A percentile compares a stretch with the other conserved stretches of the same genome.
These are phyloP conservation scores for Yamadazyma kanchanaburiensis DNA, from an alignment of 1,139 yeast species.

Conservation along the genomic window DNA sequence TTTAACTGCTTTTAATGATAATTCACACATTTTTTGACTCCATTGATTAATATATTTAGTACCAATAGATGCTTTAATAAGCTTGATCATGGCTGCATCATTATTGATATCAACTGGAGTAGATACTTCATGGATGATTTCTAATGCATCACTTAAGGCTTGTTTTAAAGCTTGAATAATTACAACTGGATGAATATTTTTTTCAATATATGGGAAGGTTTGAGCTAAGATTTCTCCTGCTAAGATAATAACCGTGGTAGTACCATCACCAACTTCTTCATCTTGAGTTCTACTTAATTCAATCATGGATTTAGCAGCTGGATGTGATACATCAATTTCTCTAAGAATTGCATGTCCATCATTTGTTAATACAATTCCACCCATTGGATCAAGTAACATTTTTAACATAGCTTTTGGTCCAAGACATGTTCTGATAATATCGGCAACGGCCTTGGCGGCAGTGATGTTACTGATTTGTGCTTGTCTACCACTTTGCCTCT, in stretches of 20 bases:
- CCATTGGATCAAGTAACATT: slow-evolving; percentile 98
- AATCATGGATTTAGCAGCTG: slow-evolving; percentile 98
- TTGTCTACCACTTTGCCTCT: slow-evolving; percentile 94
- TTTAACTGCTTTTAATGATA: slow-evolving; percentile 85
- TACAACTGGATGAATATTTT: slow-evolving; percentile 94
- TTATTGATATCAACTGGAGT: slow-evolving; percentile 79
- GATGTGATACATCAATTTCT: slow-evolving; percentile 91
- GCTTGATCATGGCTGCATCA: slow-evolving; percentile 81
- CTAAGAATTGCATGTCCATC: slow-evolving; percentile 95
- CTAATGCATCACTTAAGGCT: slow-evolving; percentile 88
- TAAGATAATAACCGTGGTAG: slow-evolving; percentile 89
- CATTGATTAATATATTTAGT: slow-evolving; percentile 92
- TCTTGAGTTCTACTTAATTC: slow-evolving; percentile 97
- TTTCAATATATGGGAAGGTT: slow-evolving; percentile 89
- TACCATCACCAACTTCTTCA: slow-evolving; percentile 99
- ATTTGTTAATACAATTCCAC: slow-evolving; percentile 94
- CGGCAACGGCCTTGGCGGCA: slow-evolving; percentile 98
- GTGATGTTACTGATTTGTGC: slow-evolving; percentile 97
- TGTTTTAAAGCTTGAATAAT: slow-evolving; percentile 92
- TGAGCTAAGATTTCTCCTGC: slow-evolving; percentile 98
- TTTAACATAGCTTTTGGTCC: slow-evolving; percentile 99
- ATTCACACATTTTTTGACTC: slow-evolving; percentile 87
- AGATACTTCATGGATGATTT: slow-evolving; percentile 80
- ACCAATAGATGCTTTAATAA: slow-evolving; percentile 90
- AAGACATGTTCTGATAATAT: slow-evolving; percentile 92